Conservation (phyloP, 2,329 filamentous ascomycete genomes). For the Aspergillus fructus region DNA sequence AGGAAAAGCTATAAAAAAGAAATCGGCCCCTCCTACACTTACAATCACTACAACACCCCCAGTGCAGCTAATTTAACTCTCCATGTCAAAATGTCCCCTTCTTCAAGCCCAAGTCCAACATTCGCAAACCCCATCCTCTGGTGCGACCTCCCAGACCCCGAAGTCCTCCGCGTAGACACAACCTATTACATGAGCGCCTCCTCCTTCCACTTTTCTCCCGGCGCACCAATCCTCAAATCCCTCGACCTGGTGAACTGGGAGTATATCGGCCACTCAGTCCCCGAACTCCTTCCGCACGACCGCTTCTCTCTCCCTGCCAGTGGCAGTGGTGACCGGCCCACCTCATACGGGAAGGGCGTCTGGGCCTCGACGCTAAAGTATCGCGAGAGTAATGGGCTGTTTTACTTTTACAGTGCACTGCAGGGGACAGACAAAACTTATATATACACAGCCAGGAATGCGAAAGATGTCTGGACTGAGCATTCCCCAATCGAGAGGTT, state of each 20-base stretch:
- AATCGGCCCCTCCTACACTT: no score
- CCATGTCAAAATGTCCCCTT: no score
- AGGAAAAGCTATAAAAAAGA: no score
- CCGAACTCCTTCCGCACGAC: slow-evolving; percentile 47
- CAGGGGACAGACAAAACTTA: slow-evolving; percentile 55
- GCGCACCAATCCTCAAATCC: slow-evolving; percentile 57
- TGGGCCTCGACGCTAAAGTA: slow-evolving; percentile 59
- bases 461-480: slow-evolving; percentile 47
- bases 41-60: no score
- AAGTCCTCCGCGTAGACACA: slow-evolving; percentile 54
- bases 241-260: slow-evolving; percentile 58
- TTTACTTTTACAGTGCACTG: slow-evolving; percentile 61
- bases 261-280: slow-evolving; percentile 46
- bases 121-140: slow-evolving; percentile 56
- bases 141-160: slow-evolving; percentile 56
- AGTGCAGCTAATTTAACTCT: no score
- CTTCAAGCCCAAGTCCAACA: no score
- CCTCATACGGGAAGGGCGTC: slow-evolving; percentile 54
- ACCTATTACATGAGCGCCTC: slow-evolving; percentile 58
- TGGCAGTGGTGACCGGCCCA: slow-evolving; percentile 36
- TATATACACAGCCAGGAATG: slow-evolving; percentile 50
- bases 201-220: slow-evolving; percentile 57
- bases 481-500: slow-evolving; percentile 43
- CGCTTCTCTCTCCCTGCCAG: slow-evolving; percentile 54
- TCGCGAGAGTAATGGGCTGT: slow-evolving; percentile 48